Base-by-base conservation (phyloP, 805 yeast species). In the Nakazawaea holstii region DNA sequence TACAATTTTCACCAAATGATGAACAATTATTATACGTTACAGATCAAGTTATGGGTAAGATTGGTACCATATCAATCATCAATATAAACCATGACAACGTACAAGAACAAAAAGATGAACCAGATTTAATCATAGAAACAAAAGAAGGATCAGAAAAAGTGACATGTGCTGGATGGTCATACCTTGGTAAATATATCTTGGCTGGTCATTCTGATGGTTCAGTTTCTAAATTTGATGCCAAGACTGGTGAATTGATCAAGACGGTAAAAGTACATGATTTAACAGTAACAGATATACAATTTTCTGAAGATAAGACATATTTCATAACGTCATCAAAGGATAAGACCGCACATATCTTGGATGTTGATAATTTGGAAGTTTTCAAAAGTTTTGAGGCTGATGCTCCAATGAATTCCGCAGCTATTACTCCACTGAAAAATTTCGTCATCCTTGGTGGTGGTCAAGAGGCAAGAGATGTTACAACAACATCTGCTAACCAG, bases 391-490 rank as follows among this genome's bases (percentile, higher is more conserved):
- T 75, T 67, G 79, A 76, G 57, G 83, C 96, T 6, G 97, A 90
- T 64, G 90, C 95, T 45, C 97, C 98, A 49, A 77, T 94, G 76
- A 94, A 94, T 74, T 80, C 96, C 33, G 98, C 98, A 15, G 84
- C 95, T 55, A 85, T 94, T 56, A 91, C 99, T 13, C 95, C 98
- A 26, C 74, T 82, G 49, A 94, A 94, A 71, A 92, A 94, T 62
- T 92, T 84, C 63, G 86, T 94, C 52, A 84, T 94, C 43, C 75
- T 94, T 52, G 99, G 98, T 46, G 99, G 99, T 72, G 99, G 99
- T 82, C 98, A 94, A 74, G 98, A 90, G 60, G 98, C 99, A 36
- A 82, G 90, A 68, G 95, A 91, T 66, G 99, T 94, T 62, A 94
- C 99, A 38, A 94, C 98, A n/a, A 90, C 98, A 27, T 79, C 94